These are phyloP conservation scores for Viridothelium virens DNA, from an alignment of 495 filamentous ascomycete species.

Conservation along the genomic window DNA sequence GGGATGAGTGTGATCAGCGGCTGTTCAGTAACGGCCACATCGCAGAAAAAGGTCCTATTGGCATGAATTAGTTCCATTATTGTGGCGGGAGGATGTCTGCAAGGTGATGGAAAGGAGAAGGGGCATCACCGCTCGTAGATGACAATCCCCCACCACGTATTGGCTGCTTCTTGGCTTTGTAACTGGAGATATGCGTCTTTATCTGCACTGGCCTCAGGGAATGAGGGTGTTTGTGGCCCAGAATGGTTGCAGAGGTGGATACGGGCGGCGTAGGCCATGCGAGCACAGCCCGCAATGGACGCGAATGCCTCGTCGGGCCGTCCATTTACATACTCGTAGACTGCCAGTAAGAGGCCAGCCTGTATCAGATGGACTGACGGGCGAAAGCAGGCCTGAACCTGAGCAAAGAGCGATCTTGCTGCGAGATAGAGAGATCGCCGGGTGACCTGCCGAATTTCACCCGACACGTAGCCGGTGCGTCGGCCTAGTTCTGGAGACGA, in stretches of 20 bases:
- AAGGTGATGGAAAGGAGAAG: conserved; percentile 16
- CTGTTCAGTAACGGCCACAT: conserved; percentile 17
- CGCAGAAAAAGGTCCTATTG: conserved; percentile 16
- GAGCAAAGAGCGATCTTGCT: conserved; percentile 33
- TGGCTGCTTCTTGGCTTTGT: conserved; percentile 27
- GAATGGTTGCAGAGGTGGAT: conserved; percentile 21
- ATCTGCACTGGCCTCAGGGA: background rate
- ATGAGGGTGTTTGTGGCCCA: background rate
- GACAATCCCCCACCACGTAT: conserved; percentile 37
- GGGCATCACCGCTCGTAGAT: conserved; percentile 30
- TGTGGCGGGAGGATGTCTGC: background rate
- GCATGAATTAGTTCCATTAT: background rate
- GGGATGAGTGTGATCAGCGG: conserved; percentile 20
- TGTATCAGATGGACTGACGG: conserved; percentile 33
- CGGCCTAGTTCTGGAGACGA: conserved; percentile 23
- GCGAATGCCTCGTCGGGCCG: conserved; percentile 29
- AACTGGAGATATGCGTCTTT: conserved; percentile 14
- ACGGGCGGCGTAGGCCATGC: conserved; percentile 28
- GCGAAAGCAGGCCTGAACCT: conserved; percentile 29
- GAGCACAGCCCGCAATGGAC: conserved; percentile 30
- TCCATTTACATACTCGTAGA: conserved; percentile 30
- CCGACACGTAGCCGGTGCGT: conserved; percentile 4
- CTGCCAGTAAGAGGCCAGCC: conserved; percentile 31
- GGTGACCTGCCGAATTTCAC: conserved; percentile 16
- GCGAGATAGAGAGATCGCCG: conserved; percentile 32